Conservation (phyloP, 83 land plant species). For the Isoetes engelmannii region DNA sequence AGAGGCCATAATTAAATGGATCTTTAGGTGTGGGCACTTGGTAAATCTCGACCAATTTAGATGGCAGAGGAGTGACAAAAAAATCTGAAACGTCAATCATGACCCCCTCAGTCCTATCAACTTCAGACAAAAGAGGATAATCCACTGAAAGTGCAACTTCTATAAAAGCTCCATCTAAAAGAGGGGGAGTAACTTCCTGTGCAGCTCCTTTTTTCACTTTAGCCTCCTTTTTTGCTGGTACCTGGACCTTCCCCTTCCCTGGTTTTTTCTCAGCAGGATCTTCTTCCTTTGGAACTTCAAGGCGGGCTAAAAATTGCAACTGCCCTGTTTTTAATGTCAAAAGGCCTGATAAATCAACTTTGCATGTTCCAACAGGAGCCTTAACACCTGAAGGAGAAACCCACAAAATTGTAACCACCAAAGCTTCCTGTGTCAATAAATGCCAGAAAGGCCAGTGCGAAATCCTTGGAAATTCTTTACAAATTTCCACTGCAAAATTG, state of each 20-base stretch:
- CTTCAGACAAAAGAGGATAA: slow-evolving; percentile 12
- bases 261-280: not conserved
- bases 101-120: slow-evolving; percentile 13
- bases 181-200: slow-evolving; percentile 11
- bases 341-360: not conserved
- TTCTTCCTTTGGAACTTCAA: slow-evolving; percentile 8
- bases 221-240: not conserved
- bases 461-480: not conserved
- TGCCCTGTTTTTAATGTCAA: not conserved
- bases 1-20: not conserved
- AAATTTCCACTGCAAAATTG: slow-evolving; percentile 1
- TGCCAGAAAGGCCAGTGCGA: slow-evolving; percentile 19
- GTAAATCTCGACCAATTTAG: slow-evolving; percentile 7
- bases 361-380: not conserved
- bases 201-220: not conserved
- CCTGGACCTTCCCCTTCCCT: no score
- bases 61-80: slow-evolving; percentile 1
- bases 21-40: not conserved
- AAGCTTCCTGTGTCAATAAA: not conserved
- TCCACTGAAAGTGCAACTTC: slow-evolving; percentile 8
- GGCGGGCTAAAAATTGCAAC: not conserved
- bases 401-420: slow-evolving; percentile 10
- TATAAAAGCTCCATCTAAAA: slow-evolving; percentile 9
- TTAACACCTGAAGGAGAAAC: slow-evolving; percentile 10
- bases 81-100: slow-evolving; percentile 1